Evolutionary conservation across 805 yeast genomes (phyloP), one percentile per base, ranked within the genome.

Genomic region (Starmerella geochares): DNA sequence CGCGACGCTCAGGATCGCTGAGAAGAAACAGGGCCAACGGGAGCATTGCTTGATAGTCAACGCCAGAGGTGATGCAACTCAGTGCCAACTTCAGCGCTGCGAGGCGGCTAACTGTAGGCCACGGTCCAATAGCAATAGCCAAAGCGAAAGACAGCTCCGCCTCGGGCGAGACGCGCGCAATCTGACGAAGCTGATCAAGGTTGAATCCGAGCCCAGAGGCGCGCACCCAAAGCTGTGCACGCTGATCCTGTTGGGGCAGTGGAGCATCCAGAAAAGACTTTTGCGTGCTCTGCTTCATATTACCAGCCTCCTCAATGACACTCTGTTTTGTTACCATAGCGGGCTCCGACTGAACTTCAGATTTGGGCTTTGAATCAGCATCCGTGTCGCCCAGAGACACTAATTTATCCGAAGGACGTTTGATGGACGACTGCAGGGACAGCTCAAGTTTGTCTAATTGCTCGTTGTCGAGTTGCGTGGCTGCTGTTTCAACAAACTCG

Each of bases 361-460:
- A 9, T n/a, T 4, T 8, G 14, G 25, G 20, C 28, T 19, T 10
- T 19, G 37, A 13, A 17, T n/a, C 44, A 6, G 21, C 32, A 9
- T 31, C 20, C 16, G 20, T 46, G 3, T 28, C 39, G 7, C 36
- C 52, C n/a, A 25, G 27, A 4, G 13, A 6, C 4, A 14, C 28
- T 3, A 32, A 29, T 5, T 33, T 42, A 3, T 40, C 48, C 2
- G 54, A 57, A 9, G 56, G 60, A 14, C 60, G 38, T 23, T 28
- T 23, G 46, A 86, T 65, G 0, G 88, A 79, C 1, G 82, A 73
- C 66, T 85, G 83, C 41, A 86, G 67, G 48, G 74, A 72, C 71
- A 86, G 75, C 67, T 81, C 88, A 25, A 81, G 67, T 4, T 70
- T 56, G 25, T 74, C 78, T 3, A 77, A n/a, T 17, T 47, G 39